These are phyloP conservation scores for Xylaria sp. DNA, from an alignment of 2,329 filamentous ascomycete genomes.

Conservation along the genomic window DNA sequence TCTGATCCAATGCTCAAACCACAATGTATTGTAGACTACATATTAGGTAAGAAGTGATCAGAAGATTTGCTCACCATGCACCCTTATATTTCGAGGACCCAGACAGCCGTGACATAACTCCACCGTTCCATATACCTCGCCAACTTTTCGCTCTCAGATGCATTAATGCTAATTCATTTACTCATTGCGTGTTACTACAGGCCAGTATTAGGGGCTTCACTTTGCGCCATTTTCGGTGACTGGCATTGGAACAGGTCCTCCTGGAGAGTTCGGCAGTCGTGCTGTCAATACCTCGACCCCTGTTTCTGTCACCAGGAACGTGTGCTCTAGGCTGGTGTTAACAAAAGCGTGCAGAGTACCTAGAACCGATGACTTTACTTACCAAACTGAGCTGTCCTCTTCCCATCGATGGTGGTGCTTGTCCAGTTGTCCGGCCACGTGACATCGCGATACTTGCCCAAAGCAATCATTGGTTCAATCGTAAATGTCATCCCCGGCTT, in stretches of 20 bases:
- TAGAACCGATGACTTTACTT: constrained; percentile 50
- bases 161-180: constrained; percentile 13
- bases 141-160: constrained; percentile 6
- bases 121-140: not conserved
- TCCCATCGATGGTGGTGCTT: constrained; percentile 90
- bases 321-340: constrained; percentile 71
- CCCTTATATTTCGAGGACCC: not conserved
- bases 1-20: not conserved
- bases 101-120: not conserved
- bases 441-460: constrained; percentile 90
- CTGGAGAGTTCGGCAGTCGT: constrained; percentile 76
- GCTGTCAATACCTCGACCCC: constrained; percentile 87
- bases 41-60: not conserved
- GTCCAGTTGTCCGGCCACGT: constrained; percentile 99
- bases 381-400: constrained; percentile 92
- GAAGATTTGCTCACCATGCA: not conserved
- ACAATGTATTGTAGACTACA: constrained; percentile 2
- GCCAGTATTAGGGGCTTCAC: constrained; percentile 26
- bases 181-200: constrained; percentile 21
- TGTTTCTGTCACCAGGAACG: constrained; percentile 83
- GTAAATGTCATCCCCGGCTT: constrained; percentile 99
- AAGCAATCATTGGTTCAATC: constrained; percentile 97
- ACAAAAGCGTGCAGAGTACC: not conserved
- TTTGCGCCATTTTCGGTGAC: constrained; percentile 38
- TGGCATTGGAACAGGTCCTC: constrained; percentile 74